Base-by-base conservation (phyloP, 352 stramenopile genomes). In the Globisporangium mamillatum region DNA sequence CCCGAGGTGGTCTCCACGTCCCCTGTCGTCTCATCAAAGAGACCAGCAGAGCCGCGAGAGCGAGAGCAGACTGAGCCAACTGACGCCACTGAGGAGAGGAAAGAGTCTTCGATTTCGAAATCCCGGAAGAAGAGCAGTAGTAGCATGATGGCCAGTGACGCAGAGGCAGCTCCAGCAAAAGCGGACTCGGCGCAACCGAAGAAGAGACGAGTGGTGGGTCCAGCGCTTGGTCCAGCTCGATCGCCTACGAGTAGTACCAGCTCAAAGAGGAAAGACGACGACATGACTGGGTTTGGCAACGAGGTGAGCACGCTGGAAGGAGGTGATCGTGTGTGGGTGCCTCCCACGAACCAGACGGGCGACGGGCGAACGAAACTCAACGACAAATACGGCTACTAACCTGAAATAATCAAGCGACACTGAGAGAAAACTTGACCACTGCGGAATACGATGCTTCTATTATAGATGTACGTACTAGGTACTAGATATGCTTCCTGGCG, bases 311-410 rank as follows among this genome's bases (percentile, higher is more conserved):
- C 77, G 12, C 67, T 93, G 32, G 85, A 95, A 75, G 89, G 87
- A 56, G 88, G 86, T 4, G 89, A 97, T 36, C 74, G 76, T 4
- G 77, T 88, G 60, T 97, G 89, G 88, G 76, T 95, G 18, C 88
- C 90, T 14, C 90, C 90, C 1, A 56, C 73, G 25, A 89, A 89
- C 56, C 90, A 97, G 75, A 88, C 77, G n/a, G 89, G 89, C 34
- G 88, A 97, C 67, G 89, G 89, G 7, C 80, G 85, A 32, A 96
- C 90, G 22, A 74, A 73, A 53, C 75, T 97, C 7, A 97, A 97
- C 60, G 82, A 92, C 66, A 95, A 95, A 69, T 93, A 85, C 53
- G 90, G 90, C 24, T 97, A 97, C 73, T 95, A 76, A 83, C 41
- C 7, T n/a, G 14, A 48, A 48, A 36, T 10, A 36, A 36, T 36